Percentiles rank a stretch among this genome's conserved stretches.
Evolutionary conservation across 1,284 basidiomycete species (phyloP).

Genomic region (Trametes pubescens): DNA sequence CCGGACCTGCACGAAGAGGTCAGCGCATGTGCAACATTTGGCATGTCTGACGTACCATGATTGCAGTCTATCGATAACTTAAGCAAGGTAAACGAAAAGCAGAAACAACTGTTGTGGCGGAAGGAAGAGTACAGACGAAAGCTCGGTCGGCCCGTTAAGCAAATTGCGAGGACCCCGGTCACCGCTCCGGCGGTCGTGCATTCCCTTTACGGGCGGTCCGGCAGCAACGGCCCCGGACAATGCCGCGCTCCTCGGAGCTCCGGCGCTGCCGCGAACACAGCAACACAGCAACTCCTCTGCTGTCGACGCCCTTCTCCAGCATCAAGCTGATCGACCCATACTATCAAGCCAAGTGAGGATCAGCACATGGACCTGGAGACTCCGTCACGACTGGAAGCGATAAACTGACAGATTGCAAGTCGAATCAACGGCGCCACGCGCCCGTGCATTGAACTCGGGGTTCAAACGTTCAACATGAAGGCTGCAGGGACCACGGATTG

Average conservation of each 20-base stretch:
- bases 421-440: not conserved
- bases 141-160: not conserved
- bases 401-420: not conserved
- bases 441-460: not conserved
- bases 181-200: not conserved
- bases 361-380: not conserved
- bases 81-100: not conserved
- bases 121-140: not conserved
- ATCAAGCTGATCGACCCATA: slow-evolving; percentile 9
- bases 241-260: not conserved
- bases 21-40: not conserved
- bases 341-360: not conserved
- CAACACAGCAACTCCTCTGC: not conserved
- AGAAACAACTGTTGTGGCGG: not conserved
- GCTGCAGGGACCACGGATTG: not conserved
- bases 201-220: not conserved
- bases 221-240: not conserved
- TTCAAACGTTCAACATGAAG: too few species aligned
- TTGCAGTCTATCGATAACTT: not conserved
- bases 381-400: not conserved
- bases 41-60: slow-evolving; percentile 10
- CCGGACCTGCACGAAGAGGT: slow-evolving; percentile 68
- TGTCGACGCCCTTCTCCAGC: not conserved
- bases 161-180: slow-evolving; percentile 10
- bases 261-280: slow-evolving; percentile 2